phyloP scores from a whole-genome alignment of 2,329 filamentous ascomycete species.

The Piedraia hortae region DNA sequence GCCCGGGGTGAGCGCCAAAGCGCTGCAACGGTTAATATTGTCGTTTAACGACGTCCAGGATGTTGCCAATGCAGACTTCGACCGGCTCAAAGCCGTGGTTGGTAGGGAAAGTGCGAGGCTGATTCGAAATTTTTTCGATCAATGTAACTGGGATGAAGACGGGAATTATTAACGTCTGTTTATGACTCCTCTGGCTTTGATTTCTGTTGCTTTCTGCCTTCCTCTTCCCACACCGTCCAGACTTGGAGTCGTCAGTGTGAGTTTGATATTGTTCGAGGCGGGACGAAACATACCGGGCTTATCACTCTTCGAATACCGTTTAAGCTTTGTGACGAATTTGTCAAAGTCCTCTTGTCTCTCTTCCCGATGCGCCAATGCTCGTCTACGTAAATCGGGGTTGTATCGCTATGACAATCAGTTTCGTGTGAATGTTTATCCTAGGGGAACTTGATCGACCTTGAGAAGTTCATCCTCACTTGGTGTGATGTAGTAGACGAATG shows the following conservation, averaged over 20 bases:
- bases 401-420: conserved; percentile 29
- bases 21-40: conserved; percentile 42
- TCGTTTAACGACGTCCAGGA: conserved; percentile 52
- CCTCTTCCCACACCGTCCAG: conserved; percentile 13
- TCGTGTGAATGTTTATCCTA: not conserved
- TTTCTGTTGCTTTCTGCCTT: conserved; percentile 7
- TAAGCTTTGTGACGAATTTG: conserved; percentile 57
- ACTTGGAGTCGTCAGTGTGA: conserved; percentile 6
- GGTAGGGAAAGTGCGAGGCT: conserved; percentile 51
- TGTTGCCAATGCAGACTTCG: conserved; percentile 59
- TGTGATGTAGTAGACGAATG: conserved; percentile 49
- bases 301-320: conserved; percentile 70
- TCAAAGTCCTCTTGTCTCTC: conserved; percentile 67
- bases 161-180: conserved; percentile 5
- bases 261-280: not conserved
- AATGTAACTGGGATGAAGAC: conserved; percentile 26
- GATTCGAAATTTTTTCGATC: conserved; percentile 58
- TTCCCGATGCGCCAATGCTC: conserved; percentile 52
- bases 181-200: not conserved
- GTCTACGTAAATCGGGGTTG: conserved; percentile 79
- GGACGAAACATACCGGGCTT: conserved; percentile 49
- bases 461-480: conserved; percentile 84
- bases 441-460: conserved; percentile 17
- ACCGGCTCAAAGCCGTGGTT: conserved; percentile 44
- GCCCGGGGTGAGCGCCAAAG: conserved; percentile 60